Base-by-base conservation (phyloP, 352 stramenopile genomes). In the Phytophthora litchii region DNA sequence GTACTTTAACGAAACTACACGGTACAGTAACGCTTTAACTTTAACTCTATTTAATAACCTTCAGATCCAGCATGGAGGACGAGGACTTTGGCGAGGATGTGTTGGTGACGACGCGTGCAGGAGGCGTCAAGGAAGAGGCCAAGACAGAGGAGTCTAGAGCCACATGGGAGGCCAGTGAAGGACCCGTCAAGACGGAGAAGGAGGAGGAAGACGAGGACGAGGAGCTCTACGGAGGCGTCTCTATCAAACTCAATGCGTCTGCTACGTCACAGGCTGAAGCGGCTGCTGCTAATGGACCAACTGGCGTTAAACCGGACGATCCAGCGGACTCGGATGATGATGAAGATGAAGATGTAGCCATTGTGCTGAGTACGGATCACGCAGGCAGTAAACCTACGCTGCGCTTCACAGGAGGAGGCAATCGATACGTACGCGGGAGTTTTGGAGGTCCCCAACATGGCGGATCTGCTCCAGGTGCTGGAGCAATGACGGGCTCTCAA, bases 31-130 rank as follows among this genome's bases (percentile, higher is more conserved):
- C n/a, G n/a, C n/a, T n/a, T n/a, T n/a, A n/a, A n/a, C n/a, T n/a
- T n/a, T n/a, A n/a, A n/a, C n/a, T n/a, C n/a, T n/a, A n/a, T n/a
- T n/a, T n/a, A n/a, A n/a, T n/a, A n/a, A n/a, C n/a, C n/a, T n/a
- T n/a, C n/a, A n/a, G n/a, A n/a, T n/a, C n/a, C 23, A 27, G 13
- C 35, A 63, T 65, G 49, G 56, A 91, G 74, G 85, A 94, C 67
- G 83, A 91, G 47, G 85, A 92, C 21, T 94, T 92, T 53, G 83
- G 83, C 2, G 83, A 91, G 38, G 81, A 92, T 38, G 80, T 94
- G 61, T 63, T 94, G 58, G 70, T 84, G 54, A 80, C 76, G 13
- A 71, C 64, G 11, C 60, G 56, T 14, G 20, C 43, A 6, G 36
- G 20, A 21, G 52, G 50, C 31, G 47, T 67, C 10, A 67, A 67